phyloP scores from a whole-genome alignment of 345 rosid genomes.

The Moricandia moricandioides region DNA sequence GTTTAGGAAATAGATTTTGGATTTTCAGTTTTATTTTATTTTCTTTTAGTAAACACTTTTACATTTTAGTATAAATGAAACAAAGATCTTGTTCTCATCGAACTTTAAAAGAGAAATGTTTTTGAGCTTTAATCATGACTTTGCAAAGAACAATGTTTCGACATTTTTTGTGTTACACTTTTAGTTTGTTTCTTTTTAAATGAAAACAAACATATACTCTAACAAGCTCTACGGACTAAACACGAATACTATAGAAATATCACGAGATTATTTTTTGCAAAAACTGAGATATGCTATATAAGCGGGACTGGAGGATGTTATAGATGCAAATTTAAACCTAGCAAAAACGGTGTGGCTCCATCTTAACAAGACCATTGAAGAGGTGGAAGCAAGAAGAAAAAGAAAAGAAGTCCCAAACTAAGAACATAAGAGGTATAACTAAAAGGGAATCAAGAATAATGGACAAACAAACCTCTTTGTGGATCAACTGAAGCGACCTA shows the following conservation, averaged over 20 bases:
- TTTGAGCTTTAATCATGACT: background rate
- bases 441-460: background rate
- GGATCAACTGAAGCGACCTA: constrained; percentile 1
- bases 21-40: background rate
- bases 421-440: background rate
- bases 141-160: background rate
- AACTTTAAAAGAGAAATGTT: background rate
- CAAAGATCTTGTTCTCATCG: background rate
- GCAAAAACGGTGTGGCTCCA: background rate
- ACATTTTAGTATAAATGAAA: background rate
- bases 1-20: background rate
- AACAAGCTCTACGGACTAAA: background rate
- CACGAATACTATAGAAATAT: background rate
- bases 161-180: background rate
- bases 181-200: background rate
- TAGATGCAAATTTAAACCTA: background rate
- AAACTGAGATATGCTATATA: background rate
- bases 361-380: background rate
- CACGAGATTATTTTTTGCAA: background rate
- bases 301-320: background rate
- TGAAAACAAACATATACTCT: background rate
- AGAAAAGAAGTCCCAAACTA: background rate
- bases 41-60: background rate
- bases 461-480: constrained; percentile 15
- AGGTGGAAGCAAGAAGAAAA: background rate